A percentile compares a stretch with the other conserved stretches of the same genome.
phyloP scores from a whole-genome alignment of 768 basidiomycete species.

The Hericium alpestre region DNA sequence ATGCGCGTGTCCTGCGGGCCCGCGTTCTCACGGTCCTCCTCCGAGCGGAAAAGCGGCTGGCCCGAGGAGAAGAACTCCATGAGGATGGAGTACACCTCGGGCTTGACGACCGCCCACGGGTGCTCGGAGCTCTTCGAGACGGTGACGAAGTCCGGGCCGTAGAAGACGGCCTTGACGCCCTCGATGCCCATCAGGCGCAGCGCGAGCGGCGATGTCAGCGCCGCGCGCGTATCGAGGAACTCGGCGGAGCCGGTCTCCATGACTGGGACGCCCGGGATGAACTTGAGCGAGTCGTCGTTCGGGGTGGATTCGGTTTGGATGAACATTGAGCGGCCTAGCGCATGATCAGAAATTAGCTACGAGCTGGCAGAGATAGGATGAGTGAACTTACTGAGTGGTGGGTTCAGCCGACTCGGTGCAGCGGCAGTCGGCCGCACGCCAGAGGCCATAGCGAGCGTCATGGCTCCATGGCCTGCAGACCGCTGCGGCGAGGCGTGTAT shows the following conservation, averaged over 20 bases:
- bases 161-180: constrained; percentile 83
- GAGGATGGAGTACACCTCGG: constrained; percentile 88
- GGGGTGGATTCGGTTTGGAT: constrained; percentile 97
- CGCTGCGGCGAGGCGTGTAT: constrained; percentile 1
- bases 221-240: constrained; percentile 81
- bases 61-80: constrained; percentile 99
- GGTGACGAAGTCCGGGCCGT: constrained; percentile 96
- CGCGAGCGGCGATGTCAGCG: constrained; percentile 88
- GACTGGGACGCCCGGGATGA: constrained; percentile 86
- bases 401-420: constrained; percentile 3
- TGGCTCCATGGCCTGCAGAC: not conserved
- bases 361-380: not conserved
- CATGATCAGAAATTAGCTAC: not conserved
- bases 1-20: constrained; percentile 92
- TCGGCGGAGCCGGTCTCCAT: constrained; percentile 87
- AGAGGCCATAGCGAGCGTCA: constrained; percentile 3
- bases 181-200: constrained; percentile 90
- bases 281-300: constrained; percentile 95
- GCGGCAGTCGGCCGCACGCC: constrained; percentile 4
- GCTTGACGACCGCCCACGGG: constrained; percentile 85
- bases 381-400: constrained; percentile 26
- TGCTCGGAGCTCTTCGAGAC: constrained; percentile 84
- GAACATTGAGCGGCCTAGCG: constrained; percentile 80
- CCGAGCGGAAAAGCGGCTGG: constrained; percentile 72
- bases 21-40: constrained; percentile 67